Base-by-base conservation (phyloP, 345 rosid genomes). In the Pistacia integerrima region DNA sequence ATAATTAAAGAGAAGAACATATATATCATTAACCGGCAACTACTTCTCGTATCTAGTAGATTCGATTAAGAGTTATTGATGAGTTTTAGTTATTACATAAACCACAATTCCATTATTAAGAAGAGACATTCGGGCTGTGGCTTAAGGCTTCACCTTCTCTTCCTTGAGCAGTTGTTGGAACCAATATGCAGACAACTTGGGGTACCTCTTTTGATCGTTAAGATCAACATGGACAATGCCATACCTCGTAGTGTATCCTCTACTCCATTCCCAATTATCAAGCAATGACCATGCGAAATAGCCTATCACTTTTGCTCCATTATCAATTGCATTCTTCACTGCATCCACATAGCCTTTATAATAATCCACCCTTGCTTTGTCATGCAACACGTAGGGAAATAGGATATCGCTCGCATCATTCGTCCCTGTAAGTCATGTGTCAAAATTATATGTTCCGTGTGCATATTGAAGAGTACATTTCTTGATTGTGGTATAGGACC, bases 331-430 rank as follows among this genome's bases (percentile, higher is more conserved):
- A 49, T 77, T 81, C 82, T 85, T 86, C 76, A 90, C 76, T 60
- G 91, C 90, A 57, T 84, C 83, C 78, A 94, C n/a, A 78, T 94
- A 94, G 41, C 79, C 85, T 78, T 56, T 87, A 74, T 91, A 94
- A 80, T 81, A 94, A 80, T 85, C 79, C 58, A 94, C 83, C 85
- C 97, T 88, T 2, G 67, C 62, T 85, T 79, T 12, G 76, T 71
- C 70, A 90, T 35, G 70, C 84, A 90, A 56, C 78, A 73, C 76
- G 16, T 79, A 74, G 74, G 87, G 83, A 18, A 79, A 71, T 2
- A 84, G 83, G n/a, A 33, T 58, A 64, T 85, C 85, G 0, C 88
- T 91, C 0, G 90, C 73, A 59, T 86, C 82, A 68, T 86, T 91
- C 91, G 88, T 90, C 1, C 93, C 90, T 90, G 71, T 36, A 67